These are phyloP conservation scores for Casuarina equisetifolia DNA, from an alignment of 306 rosid species.

Conservation along the genomic window DNA sequence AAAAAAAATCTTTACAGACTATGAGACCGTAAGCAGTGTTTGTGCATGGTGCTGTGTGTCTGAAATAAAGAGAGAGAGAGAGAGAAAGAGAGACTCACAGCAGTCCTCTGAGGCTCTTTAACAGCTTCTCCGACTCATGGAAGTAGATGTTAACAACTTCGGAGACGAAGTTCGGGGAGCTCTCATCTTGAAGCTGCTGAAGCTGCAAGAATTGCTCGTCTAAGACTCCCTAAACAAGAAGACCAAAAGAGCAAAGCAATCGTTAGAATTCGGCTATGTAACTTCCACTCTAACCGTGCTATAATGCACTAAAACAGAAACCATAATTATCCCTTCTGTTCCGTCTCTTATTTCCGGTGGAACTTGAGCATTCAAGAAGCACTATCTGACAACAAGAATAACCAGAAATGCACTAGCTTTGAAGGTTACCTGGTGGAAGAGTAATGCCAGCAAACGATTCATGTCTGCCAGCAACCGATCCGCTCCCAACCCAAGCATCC, in stretches of 20 bases:
- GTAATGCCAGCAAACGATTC: slow-evolving; percentile 90
- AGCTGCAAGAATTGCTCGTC: slow-evolving; percentile 96
- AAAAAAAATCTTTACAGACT: too few relatives aligned
- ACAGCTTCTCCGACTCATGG: slow-evolving; percentile 89
- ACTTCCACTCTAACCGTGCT: too few relatives aligned
- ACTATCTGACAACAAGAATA: background rate
- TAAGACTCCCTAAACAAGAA: slow-evolving; percentile 60
- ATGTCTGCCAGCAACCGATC: slow-evolving; percentile 93
- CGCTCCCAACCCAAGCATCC: slow-evolving; percentile 88
- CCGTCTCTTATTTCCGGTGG: background rate
- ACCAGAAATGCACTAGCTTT: too few relatives aligned
- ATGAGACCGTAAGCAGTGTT: too few relatives aligned
- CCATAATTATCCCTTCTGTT: too few relatives aligned
- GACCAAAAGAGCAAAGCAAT: background rate
- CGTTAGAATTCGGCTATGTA: background rate
- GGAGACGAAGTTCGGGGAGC: slow-evolving; percentile 86
- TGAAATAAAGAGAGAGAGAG: background rate
- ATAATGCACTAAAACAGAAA: too few relatives aligned
- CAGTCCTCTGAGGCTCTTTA: slow-evolving; percentile 66
- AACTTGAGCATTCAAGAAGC: background rate
- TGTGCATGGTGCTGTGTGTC: too few relatives aligned
- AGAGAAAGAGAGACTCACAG: slow-evolving; percentile 39
- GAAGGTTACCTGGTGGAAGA: slow-evolving; percentile 78
- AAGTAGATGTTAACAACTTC: slow-evolving; percentile 92
- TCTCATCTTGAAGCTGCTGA: slow-evolving; percentile 88